These are phyloP conservation scores for Epichloe elymi DNA, from an alignment of 2,329 filamentous ascomycete species.

Conservation along the genomic window DNA sequence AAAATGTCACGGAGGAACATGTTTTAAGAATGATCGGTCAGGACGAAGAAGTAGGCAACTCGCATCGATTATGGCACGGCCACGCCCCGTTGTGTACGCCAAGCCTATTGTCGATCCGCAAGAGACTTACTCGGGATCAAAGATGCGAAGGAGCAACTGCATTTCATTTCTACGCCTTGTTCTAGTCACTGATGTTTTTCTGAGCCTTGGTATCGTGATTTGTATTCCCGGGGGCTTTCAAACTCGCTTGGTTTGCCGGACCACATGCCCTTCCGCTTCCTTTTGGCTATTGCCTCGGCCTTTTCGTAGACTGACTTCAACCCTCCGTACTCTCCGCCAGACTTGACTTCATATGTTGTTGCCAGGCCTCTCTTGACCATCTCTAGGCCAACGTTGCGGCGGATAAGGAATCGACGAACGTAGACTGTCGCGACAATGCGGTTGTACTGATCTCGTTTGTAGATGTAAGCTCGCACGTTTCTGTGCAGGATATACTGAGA, in stretches of 20 bases:
- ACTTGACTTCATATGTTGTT: constrained; percentile 88
- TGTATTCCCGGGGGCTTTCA: constrained; percentile 78
- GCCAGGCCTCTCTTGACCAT: constrained; percentile 80
- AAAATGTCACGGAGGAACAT: background rate
- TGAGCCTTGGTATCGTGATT: constrained; percentile 34
- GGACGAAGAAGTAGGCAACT: no score
- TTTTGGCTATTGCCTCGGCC: constrained; percentile 54
- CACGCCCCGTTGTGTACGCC: background rate
- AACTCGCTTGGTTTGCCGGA: constrained; percentile 44
- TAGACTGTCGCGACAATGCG: constrained; percentile 79
- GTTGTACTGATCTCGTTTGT: constrained; percentile 82
- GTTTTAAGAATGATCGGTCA: background rate
- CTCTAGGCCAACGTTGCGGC: constrained; percentile 72
- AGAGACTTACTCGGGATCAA: background rate
- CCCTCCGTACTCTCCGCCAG: constrained; percentile 76
- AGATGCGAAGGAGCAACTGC: background rate
- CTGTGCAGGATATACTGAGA: constrained; percentile 55
- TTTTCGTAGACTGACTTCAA: constrained; percentile 49
- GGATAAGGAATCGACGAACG: constrained; percentile 54
- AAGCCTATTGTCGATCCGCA: background rate
- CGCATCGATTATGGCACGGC: background rate
- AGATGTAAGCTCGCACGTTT: constrained; percentile 70
- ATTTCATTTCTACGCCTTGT: background rate
- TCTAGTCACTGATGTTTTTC: constrained; percentile 6
- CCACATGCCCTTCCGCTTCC: constrained; percentile 63